phyloP scores from a whole-genome alignment of 2,329 filamentous ascomycete genomes.

The Fusarium compactum region DNA sequence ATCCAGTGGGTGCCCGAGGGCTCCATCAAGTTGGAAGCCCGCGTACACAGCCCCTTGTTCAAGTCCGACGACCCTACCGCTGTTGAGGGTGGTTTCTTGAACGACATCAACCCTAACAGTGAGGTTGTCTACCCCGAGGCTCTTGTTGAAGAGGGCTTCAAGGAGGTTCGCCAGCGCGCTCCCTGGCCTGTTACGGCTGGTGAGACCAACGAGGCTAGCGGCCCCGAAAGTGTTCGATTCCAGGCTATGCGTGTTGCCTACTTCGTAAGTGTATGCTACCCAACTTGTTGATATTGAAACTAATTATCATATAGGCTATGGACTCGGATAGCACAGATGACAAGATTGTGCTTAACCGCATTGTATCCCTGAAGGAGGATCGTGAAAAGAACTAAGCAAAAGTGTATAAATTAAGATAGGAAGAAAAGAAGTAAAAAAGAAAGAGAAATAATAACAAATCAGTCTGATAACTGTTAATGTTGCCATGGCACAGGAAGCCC shows the following conservation, averaged over 20 bases:
- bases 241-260: conserved; percentile 92
- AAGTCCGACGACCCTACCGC: conserved; percentile 85
- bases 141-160: conserved; percentile 84
- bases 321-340: conserved; percentile 83
- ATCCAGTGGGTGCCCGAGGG: conserved; percentile 90
- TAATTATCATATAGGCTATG: conserved; percentile 64
- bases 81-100: conserved; percentile 82
- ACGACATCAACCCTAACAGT: conserved; percentile 85
- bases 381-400: conserved; percentile 67
- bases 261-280: conserved; percentile 65
- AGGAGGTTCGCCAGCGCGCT: conserved; percentile 77
- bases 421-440: conserved; percentile 1
- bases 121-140: conserved; percentile 84
- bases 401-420: not conserved
- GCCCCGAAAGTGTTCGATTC: conserved; percentile 84
- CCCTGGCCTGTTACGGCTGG: conserved; percentile 86
- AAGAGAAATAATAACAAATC: not conserved
- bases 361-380: conserved; percentile 92
- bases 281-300: not conserved
- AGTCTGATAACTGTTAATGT: not conserved
- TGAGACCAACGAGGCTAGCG: conserved; percentile 72
- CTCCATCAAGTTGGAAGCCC: conserved; percentile 76
- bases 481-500: not conserved
- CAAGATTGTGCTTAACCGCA: conserved; percentile 89
- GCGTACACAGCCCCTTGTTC: conserved; percentile 86